Evolutionary conservation across 768 basidiomycete genomes (phyloP).

Genomic region (Suillus plorans): DNA sequence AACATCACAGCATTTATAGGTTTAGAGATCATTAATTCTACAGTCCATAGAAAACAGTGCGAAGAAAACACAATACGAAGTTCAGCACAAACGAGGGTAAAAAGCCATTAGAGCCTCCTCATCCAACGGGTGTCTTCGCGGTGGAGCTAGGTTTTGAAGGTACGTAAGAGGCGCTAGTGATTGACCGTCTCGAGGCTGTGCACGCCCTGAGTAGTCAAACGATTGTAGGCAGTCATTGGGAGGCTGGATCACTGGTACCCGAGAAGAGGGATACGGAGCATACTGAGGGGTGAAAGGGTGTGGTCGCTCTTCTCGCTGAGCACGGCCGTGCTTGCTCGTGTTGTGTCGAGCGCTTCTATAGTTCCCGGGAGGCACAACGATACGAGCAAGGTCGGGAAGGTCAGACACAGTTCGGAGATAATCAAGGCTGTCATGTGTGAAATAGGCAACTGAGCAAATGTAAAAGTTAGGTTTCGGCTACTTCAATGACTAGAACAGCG

Average conservation of each 20-base stretch:
- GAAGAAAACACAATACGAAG: constrained; percentile 18
- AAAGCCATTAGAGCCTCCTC: constrained; percentile 70
- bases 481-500: constrained; percentile 6
- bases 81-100: constrained; percentile 32
- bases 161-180: constrained; percentile 64
- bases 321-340: constrained; percentile 45
- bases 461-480: constrained; percentile 6
- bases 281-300: constrained; percentile 23
- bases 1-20: not conserved
- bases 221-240: not conserved
- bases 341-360: constrained; percentile 67
- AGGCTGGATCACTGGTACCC: constrained; percentile 9
- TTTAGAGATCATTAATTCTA: constrained; percentile 3
- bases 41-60: constrained; percentile 2
- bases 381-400: constrained; percentile 47
- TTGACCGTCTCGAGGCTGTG: constrained; percentile 22
- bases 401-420: constrained; percentile 60
- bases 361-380: constrained; percentile 57
- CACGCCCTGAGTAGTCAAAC: constrained; percentile 6
- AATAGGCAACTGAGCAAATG: constrained; percentile 65
- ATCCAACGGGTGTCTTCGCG: constrained; percentile 67
- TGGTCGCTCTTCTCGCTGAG: constrained; percentile 25
- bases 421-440: constrained; percentile 61
- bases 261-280: constrained; percentile 32
- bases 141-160: constrained; percentile 57